Percentiles rank a stretch among this genome's conserved stretches.
Evolutionary conservation across 768 basidiomycete species (phyloP).

Genomic region (Leucosporidium creatinivorum): DNA sequence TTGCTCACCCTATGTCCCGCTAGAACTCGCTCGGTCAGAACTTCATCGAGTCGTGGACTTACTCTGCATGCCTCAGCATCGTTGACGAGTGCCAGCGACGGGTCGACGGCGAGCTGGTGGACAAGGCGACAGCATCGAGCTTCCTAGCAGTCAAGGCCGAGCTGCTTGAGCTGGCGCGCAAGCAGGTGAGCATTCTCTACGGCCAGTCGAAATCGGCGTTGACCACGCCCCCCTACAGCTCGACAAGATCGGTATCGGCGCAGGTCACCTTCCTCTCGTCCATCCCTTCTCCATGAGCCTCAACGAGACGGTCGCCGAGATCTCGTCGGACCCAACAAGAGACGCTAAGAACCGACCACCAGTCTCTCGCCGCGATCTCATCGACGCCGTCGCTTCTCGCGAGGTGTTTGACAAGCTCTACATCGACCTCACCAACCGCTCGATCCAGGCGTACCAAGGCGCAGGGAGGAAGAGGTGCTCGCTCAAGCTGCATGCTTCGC

Average conservation of each 20-base stretch:
- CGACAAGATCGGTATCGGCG: slow-evolving; percentile 69
- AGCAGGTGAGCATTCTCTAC: slow-evolving; percentile 54
- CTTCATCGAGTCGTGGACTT: slow-evolving; percentile 90
- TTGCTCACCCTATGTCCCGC: too few species aligned
- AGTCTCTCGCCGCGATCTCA: slow-evolving; percentile 28
- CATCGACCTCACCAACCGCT: slow-evolving; percentile 62
- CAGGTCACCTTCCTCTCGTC: slow-evolving; percentile 60
- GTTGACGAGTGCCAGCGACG: slow-evolving; percentile 72
- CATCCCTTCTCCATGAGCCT: slow-evolving; percentile 64
- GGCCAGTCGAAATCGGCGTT: not conserved
- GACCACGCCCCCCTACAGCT: slow-evolving; percentile 49
- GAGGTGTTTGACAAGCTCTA: slow-evolving; percentile 73
- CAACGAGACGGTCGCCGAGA: slow-evolving; percentile 37
- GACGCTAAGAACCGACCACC: slow-evolving; percentile 4
- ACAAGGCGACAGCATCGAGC: slow-evolving; percentile 48
- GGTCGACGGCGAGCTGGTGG: slow-evolving; percentile 48
- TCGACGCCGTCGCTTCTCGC: slow-evolving; percentile 39
- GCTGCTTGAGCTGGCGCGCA: slow-evolving; percentile 74
- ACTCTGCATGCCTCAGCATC: slow-evolving; percentile 76
- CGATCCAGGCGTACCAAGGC: slow-evolving; percentile 74
- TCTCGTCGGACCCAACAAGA: not conserved
- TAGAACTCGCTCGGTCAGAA: slow-evolving; percentile 43
- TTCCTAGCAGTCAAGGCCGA: slow-evolving; percentile 80
- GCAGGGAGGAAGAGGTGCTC: slow-evolving; percentile 81
- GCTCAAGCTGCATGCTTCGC: slow-evolving; percentile 69